phyloP scores from a whole-genome alignment of 495 filamentous ascomycete species.

The Neurospora sp. region DNA sequence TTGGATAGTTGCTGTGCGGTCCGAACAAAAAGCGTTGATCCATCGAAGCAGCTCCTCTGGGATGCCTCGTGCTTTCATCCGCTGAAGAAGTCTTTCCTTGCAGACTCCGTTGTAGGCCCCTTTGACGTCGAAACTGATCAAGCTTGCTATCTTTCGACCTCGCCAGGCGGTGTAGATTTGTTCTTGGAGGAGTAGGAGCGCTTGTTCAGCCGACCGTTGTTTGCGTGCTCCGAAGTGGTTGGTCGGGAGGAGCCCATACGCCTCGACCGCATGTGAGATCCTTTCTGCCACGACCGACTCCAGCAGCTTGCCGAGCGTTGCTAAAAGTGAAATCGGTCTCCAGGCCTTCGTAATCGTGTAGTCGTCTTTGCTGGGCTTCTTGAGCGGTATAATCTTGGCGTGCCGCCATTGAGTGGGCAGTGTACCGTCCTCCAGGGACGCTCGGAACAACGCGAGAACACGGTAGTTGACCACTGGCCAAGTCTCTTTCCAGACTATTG shows the following conservation, averaged over 20 bases:
- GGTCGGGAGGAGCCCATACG: not conserved
- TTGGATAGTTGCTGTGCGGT: not conserved
- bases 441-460: not conserved
- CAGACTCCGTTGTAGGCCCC: slow-evolving; percentile 1
- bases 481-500: not conserved
- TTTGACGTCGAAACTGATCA: slow-evolving; percentile 4
- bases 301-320: not conserved
- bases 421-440: not conserved
- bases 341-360: not conserved
- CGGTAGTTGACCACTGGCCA: not conserved
- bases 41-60: not conserved
- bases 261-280: not conserved
- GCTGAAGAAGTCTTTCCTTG: not conserved
- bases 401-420: not conserved
- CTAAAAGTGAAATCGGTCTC: not conserved
- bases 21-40: not conserved
- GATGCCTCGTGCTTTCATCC: not conserved
- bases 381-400: not conserved
- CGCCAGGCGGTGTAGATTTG: slow-evolving; percentile 5
- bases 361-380: slow-evolving; percentile 1
- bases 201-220: not conserved
- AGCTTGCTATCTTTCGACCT: not conserved
- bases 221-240: not conserved
- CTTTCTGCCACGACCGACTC: not conserved
- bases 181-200: not conserved